Evolutionary conservation across 2,329 filamentous ascomycete species (phyloP), one percentile per base, ranked within the genome.

Genomic region (Claviceps cyperi): DNA sequence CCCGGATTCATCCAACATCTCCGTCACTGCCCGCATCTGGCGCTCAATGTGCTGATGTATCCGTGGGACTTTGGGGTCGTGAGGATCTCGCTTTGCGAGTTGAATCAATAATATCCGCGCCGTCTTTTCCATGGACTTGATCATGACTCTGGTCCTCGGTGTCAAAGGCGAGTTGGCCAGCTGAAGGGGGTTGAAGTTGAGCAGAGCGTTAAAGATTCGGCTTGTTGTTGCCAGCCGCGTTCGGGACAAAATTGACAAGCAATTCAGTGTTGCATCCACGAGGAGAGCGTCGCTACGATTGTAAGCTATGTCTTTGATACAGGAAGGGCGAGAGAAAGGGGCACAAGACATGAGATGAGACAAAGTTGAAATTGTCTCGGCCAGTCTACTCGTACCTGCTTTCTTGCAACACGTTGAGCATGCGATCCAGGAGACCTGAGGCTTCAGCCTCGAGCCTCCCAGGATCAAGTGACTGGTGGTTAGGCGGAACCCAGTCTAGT

Each of bases 101-200:
- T 96, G 90, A 49, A 90, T 77, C 39, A 97, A 74, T 45, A 98
- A 70, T 57, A 89, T 81, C 59, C 89, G 80, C 3, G 86, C 86
- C 22, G 92, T 98, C 62, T 94, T 88, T 65, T 96, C 91, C 81
- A 98, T 92, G 5, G 91, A 97, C 66, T 83, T 88, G 53, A 94
- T 77, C 58, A 91, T 80, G 52, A 98, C 84, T 58, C 84, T 88
- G 47, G 79, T 77, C 61, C 82, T 87, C 2, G 87, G 77, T 0
- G 85, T 91, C 71, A 94, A 78, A 3, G 84, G 82, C 2, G 80
- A 79, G 59, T 80, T 84, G 51, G 85, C 86, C 55, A 87, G 77
- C 65, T 85, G 88, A 43, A 96, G 70, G 0, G 92, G 92, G 61
- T 95, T 95, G 74, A 96, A 98, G 64, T 81, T 89, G 56, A 98